A percentile compares a stretch with the other conserved stretches of the same genome.
Evolutionary conservation across 768 basidiomycete species (phyloP).

Genomic region (Agaricus sinodeliciosus): DNA sequence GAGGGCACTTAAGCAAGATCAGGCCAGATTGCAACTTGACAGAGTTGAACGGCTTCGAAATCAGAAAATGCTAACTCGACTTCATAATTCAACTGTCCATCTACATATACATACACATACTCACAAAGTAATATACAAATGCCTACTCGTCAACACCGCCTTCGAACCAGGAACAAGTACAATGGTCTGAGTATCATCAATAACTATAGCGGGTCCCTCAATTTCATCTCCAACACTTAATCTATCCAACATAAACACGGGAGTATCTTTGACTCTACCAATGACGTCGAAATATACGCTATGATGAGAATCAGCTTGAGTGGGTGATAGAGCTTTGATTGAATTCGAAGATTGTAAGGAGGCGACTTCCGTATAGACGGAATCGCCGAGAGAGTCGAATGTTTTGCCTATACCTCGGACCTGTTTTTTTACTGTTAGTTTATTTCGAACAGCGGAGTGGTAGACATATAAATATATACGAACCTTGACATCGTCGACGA

Average conservation of each 20-base stretch:
- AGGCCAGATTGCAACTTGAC: too few species aligned
- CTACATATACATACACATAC: not conserved
- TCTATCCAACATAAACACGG: constrained; percentile 66
- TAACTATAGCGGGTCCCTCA: constrained; percentile 86
- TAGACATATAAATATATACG: not conserved
- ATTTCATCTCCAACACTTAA: constrained; percentile 67
- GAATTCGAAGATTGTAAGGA: constrained; percentile 26
- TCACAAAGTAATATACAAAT: constrained; percentile 51
- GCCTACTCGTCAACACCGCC: constrained; percentile 62
- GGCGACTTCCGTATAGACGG: constrained; percentile 71
- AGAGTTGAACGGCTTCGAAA: too few species aligned
- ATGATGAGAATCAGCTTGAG: constrained; percentile 43
- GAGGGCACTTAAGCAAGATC: too few species aligned
- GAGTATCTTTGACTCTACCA: constrained; percentile 72
- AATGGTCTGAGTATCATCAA: constrained; percentile 94
- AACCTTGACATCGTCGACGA: constrained; percentile 91
- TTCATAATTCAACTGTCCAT: too few species aligned
- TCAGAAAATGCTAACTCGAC: too few species aligned
- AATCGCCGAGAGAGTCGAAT: constrained; percentile 72
- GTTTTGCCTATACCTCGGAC: constrained; percentile 91
- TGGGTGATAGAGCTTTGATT: constrained; percentile 28
- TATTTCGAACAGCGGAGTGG: not conserved
- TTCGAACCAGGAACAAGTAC: constrained; percentile 73
- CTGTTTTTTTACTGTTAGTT: not conserved
- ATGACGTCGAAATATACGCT: constrained; percentile 81